A percentile compares a stretch with the other conserved stretches of the same genome.
Evolutionary conservation across 805 yeast species (phyloP).

Genomic region (Yamadazyma ubonensis): DNA sequence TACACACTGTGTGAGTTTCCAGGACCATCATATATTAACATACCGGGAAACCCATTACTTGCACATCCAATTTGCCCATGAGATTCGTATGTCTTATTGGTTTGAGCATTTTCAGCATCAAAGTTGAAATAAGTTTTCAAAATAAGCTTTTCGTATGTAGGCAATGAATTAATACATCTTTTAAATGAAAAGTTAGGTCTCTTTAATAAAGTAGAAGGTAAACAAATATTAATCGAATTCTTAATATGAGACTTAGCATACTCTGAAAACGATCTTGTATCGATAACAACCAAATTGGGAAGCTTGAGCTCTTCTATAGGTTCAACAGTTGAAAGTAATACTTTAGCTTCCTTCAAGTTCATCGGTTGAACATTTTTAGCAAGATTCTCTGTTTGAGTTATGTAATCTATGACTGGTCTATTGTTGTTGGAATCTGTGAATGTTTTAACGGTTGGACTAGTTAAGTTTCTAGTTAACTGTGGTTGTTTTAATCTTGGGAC

Average conservation of each 20-base stretch:
- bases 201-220: conserved; percentile 86
- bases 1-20: conserved; percentile 40
- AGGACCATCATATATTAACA: conserved; percentile 48
- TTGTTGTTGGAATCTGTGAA: background rate
- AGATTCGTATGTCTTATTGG: background rate
- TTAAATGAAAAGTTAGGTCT: conserved; percentile 68
- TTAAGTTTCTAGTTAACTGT: conserved; percentile 6
- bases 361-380: conserved; percentile 7
- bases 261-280: conserved; percentile 79
- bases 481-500: conserved; percentile 3
- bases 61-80: conserved; percentile 20
- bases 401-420: conserved; percentile 8
- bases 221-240: conserved; percentile 70
- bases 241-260: conserved; percentile 57
- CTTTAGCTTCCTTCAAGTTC: background rate
- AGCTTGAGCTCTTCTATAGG: conserved; percentile 7
- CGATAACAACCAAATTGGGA: conserved; percentile 50
- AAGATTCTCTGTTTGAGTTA: conserved; percentile 4
- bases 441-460: conserved; percentile 13
- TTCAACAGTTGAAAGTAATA: conserved; percentile 7
- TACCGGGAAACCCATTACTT: conserved; percentile 34
- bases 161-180: conserved; percentile 61
- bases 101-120: background rate
- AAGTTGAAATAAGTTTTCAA: conserved; percentile 25
- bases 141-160: conserved; percentile 47